Percentiles rank a stretch among this genome's conserved stretches.
Evolutionary conservation across 176 grass and related monocot genomes (phyloP).

Genomic region (Triticum dicoccoides): DNA sequence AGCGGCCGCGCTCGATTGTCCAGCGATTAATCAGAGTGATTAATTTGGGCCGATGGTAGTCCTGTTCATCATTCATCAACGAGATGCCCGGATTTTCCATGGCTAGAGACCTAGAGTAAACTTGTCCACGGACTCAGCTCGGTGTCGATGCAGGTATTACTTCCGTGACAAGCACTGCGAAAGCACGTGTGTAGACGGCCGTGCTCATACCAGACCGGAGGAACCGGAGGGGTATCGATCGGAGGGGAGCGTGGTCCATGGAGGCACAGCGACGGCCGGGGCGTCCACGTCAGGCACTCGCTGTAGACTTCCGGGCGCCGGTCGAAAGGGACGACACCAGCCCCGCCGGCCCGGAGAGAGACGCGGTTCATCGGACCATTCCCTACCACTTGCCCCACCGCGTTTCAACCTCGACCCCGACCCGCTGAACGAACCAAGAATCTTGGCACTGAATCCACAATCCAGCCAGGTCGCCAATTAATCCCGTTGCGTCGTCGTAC

Average conservation of each 20-base stretch:
- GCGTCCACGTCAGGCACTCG: background rate
- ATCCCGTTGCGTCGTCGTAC: background rate
- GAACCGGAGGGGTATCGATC: background rate
- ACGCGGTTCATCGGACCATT: background rate
- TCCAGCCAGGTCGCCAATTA: background rate
- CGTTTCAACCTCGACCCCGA: background rate
- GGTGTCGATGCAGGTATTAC: background rate
- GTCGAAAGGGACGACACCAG: slow-evolving; percentile 5
- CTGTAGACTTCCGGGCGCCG: slow-evolving; percentile 7
- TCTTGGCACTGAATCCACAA: background rate
- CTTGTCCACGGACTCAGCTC: background rate
- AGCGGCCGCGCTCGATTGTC: background rate
- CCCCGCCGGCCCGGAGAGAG: background rate
- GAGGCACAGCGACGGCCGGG: slow-evolving; percentile 7
- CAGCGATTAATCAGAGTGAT: background rate
- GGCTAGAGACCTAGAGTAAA: background rate
- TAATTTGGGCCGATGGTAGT: background rate
- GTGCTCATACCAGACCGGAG: background rate
- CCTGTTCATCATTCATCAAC: background rate
- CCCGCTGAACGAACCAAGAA: background rate
- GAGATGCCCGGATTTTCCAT: background rate
- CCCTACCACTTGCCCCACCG: slow-evolving; percentile 3
- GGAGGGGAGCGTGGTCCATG: slow-evolving; percentile 21
- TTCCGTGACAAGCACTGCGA: slow-evolving; percentile 7
- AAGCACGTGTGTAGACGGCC: background rate